Conservation (phyloP, 2,329 filamentous ascomycete species). For the Cadophora luteo-olivacea region DNA sequence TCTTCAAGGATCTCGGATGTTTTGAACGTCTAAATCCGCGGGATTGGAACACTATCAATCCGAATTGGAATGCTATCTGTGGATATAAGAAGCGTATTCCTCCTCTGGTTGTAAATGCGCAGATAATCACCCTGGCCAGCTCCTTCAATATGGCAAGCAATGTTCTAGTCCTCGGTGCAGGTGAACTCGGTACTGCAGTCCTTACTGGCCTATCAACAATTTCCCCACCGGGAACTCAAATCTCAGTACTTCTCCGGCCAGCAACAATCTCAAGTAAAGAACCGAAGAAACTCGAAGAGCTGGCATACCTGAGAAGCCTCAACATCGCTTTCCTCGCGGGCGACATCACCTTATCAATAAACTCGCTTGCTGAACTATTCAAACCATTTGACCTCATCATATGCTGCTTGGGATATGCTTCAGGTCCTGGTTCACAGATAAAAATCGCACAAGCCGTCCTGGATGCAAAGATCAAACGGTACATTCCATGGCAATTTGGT, state of each 20-base stretch:
- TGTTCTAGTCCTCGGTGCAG: slow-evolving; percentile 69
- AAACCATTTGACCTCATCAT: slow-evolving; percentile 60
- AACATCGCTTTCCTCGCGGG: slow-evolving; percentile 35
- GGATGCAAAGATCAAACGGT: slow-evolving; percentile 55
- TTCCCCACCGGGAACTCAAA: slow-evolving; percentile 44
- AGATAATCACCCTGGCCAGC: neutral
- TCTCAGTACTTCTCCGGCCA: slow-evolving; percentile 62
- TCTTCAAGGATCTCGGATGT: neutral
- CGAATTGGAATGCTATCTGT: neutral
- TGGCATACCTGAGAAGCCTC: slow-evolving; percentile 46
- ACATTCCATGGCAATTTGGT: slow-evolving; percentile 77
- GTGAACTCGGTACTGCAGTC: slow-evolving; percentile 67
- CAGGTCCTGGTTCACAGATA: slow-evolving; percentile 59
- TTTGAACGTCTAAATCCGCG: neutral
- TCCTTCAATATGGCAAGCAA: slow-evolving; percentile 16
- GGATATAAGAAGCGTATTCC: neutral
- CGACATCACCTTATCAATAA: slow-evolving; percentile 44
- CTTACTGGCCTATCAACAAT: slow-evolving; percentile 58
- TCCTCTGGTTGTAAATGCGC: neutral
- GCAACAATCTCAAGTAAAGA: slow-evolving; percentile 51
- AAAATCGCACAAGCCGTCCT: slow-evolving; percentile 65
- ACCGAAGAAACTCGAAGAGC: slow-evolving; percentile 53
- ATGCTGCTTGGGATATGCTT: slow-evolving; percentile 65
- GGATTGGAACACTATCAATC: neutral
- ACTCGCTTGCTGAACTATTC: slow-evolving; percentile 53